Percentiles rank a stretch among this genome's conserved stretches.
phyloP scores from a whole-genome alignment of 345 rosid species.

The Populus simonii region DNA sequence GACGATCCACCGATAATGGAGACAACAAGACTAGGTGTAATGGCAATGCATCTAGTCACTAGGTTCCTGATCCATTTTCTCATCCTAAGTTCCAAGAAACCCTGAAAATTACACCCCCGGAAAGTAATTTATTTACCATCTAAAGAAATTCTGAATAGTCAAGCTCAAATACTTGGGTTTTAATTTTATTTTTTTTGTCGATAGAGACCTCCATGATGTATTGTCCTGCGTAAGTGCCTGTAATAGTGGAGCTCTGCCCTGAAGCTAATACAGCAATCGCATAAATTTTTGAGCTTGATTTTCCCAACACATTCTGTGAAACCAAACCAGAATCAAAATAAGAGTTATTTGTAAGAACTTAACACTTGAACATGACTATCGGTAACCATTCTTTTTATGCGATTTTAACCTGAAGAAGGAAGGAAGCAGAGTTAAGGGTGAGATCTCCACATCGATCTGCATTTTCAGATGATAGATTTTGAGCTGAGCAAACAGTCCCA shows the following conservation, averaged over 20 bases:
- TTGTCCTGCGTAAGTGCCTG: slow-evolving; percentile 73
- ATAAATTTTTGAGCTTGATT: slow-evolving; percentile 51
- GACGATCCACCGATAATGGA: slow-evolving; percentile 55
- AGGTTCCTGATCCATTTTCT: slow-evolving; percentile 54
- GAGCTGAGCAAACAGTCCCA: slow-evolving; percentile 46
- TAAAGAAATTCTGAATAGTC: neutral
- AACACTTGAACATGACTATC: neutral
- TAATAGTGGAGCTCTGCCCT: slow-evolving; percentile 65
- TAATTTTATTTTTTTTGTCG: too few relatives aligned
- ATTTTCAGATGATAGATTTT: slow-evolving; percentile 22
- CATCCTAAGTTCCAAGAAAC: slow-evolving; percentile 64
- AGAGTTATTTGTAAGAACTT: too few relatives aligned
- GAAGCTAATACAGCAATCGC: slow-evolving; percentile 67
- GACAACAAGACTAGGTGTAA: slow-evolving; percentile 58
- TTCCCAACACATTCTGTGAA: slow-evolving; percentile 61
- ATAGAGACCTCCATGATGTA: slow-evolving; percentile 53
- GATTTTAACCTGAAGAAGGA: slow-evolving; percentile 55
- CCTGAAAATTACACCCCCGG: slow-evolving; percentile 27
- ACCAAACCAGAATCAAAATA: neutral
- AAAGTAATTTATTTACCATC: neutral
- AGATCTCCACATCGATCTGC: slow-evolving; percentile 42
- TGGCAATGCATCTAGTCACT: slow-evolving; percentile 58
- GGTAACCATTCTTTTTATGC: neutral
- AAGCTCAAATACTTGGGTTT: too few relatives aligned
- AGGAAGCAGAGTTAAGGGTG: slow-evolving; percentile 65